Conservation (phyloP, 768 basidiomycete genomes). For the Tylopilus rubrobrunneus region DNA sequence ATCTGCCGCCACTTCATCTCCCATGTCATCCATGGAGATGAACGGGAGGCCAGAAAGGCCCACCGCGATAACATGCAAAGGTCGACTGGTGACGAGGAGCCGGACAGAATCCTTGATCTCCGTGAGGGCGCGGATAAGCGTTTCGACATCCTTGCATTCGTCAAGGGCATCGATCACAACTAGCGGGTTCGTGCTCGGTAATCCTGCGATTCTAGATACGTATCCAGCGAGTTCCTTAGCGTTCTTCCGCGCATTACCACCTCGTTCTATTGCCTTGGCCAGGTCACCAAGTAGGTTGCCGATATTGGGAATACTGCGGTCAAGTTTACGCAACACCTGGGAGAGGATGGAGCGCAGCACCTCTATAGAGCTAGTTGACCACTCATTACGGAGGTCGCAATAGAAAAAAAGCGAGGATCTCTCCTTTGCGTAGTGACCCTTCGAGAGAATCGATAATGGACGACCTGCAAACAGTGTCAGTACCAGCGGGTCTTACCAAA, state of each 20-base stretch:
- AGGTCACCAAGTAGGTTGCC: neutral
- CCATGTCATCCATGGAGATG: conserved; percentile 1
- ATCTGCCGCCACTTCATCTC: neutral
- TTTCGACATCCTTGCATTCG: neutral
- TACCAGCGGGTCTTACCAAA: neutral
- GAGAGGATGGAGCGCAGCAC: neutral
- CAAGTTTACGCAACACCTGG: neutral
- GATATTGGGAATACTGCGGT: neutral
- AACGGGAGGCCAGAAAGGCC: neutral
- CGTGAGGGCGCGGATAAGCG: neutral
- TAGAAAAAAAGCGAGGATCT: neutral
- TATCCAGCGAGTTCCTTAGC: neutral
- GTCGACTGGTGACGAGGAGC: neutral
- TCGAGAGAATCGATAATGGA: neutral
- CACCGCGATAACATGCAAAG: neutral
- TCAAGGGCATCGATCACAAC: conserved; percentile 4
- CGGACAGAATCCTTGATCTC: neutral
- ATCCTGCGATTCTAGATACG: neutral
- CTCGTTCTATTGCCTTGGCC: neutral
- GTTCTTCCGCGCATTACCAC: neutral
- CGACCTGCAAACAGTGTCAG: neutral
- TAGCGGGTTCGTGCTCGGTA: neutral
- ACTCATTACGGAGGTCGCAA: neutral
- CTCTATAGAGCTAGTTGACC: neutral
- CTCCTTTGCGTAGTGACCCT: neutral